Evolutionary conservation across 257 asterid species (phyloP), one percentile per base, ranked within the genome.

Genomic region (Cynanchum wilfordii): DNA sequence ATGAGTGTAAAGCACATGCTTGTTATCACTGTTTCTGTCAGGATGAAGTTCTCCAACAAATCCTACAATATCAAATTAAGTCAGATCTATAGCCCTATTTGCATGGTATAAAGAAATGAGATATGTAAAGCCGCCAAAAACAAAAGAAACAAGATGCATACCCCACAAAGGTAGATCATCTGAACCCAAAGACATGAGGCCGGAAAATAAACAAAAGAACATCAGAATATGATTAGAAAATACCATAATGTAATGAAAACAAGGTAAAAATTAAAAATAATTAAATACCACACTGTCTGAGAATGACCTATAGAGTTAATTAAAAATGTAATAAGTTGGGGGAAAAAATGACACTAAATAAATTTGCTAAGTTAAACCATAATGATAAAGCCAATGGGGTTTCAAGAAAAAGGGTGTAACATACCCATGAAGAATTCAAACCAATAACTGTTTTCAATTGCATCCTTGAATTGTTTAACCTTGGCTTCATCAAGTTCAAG

Each of bases 151-250:
- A 49, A 77, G 45, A 70, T 57, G 81, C 92, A 79, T 89, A 93
- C 98, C 98, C 98, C 98, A 94, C 71, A 94, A 69, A 7, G 98
- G 98, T 83, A 94, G 85, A 80, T 94, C 98, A 87, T 94, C 98
- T 94, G 95, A 82, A 73, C 76, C 67, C 73, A 73, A 68, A 75
- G 45, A 77, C 78, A 69, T 76, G 66, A 79, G 71, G 56, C 24
- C 49, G 5, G 59, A 29, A 76, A 75, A 76, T 54, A 80, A 73
- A 76, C 36, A 27, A 56, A 73, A 45, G 70, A 7, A 36, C 49
- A 36, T 64, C 25, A 64, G 69, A 17, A 69, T 27, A 12, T 24
- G 38, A 68, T 13, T 10, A n/a, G 40, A 50, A 20, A 69, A 16
- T 2, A 15, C 22, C 29, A 29, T 24, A 1, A 5, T 20, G 17